A percentile compares a stretch with the other conserved stretches of the same genome.
Conservation (phyloP, 768 basidiomycete species). For the Boletus tomentosulus region DNA sequence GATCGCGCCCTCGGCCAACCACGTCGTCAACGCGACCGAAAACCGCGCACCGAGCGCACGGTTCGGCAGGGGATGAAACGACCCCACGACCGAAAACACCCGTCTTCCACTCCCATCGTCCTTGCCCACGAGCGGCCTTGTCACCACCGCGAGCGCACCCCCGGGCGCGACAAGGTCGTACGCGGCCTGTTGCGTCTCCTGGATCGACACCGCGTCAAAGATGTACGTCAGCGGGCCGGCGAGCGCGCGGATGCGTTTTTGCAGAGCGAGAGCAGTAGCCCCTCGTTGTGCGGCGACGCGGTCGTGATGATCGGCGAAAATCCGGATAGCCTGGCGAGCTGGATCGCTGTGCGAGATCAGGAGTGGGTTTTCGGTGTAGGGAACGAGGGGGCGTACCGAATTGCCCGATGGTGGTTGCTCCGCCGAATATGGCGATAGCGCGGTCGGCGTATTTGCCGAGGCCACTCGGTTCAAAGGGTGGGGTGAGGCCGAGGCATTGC, state of each 20-base stretch:
- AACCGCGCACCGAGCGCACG: slow-evolving; percentile 12
- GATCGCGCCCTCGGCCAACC: slow-evolving; percentile 19
- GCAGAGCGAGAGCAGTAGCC: slow-evolving; percentile 24
- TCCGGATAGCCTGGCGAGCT: slow-evolving; percentile 30
- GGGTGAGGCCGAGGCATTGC: slow-evolving; percentile 20
- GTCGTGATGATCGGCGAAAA: slow-evolving; percentile 37
- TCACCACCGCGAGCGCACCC: slow-evolving; percentile 25
- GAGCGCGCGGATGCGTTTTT: not conserved
- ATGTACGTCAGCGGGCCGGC: not conserved
- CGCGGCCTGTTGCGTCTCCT: slow-evolving; percentile 32
- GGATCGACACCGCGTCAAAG: slow-evolving; percentile 27
- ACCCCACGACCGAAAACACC: slow-evolving; percentile 4
- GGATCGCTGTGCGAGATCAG: slow-evolving; percentile 20
- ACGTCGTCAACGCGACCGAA: slow-evolving; percentile 11
- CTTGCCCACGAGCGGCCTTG: not conserved
- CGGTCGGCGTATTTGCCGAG: slow-evolving; percentile 29
- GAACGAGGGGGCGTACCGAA: slow-evolving; percentile 21
- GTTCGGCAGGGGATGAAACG: slow-evolving; percentile 5
- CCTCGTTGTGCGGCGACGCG: slow-evolving; percentile 31
- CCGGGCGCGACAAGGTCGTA: slow-evolving; percentile 29
- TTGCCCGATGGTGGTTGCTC: slow-evolving; percentile 37
- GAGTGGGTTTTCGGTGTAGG: not conserved
- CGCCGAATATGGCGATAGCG: slow-evolving; percentile 34
- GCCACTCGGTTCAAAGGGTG: slow-evolving; percentile 27
- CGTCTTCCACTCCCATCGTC: not conserved